phyloP scores from a whole-genome alignment of 2,329 filamentous ascomycete genomes.

The Arachnopeziza araneosa region DNA sequence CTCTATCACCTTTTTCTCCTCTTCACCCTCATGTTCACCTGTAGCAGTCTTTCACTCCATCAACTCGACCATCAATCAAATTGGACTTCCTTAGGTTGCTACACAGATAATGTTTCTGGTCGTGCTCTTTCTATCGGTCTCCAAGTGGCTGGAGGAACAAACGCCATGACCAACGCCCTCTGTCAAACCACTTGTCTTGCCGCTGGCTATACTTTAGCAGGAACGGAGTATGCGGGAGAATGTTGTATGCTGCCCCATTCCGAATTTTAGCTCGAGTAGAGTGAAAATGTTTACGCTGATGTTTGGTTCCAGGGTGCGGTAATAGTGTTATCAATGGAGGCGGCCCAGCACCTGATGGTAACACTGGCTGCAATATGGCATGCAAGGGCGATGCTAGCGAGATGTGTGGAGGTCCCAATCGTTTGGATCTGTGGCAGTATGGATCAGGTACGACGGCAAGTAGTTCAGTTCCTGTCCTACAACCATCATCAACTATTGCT shows the following conservation, averaged over 20 bases:
- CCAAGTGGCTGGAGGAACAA: conserved; percentile 9
- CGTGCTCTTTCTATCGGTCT: conserved; percentile 13
- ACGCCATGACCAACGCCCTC: conserved; percentile 15
- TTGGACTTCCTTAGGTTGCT: not conserved
- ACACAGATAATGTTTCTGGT: conserved; percentile 3
- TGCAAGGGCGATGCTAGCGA: conserved; percentile 29
- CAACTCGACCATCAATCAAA: not conserved
- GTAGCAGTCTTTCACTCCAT: not conserved
- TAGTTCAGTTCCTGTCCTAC: not conserved
- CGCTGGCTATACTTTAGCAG: conserved; percentile 36
- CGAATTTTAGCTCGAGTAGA: conserved; percentile 1
- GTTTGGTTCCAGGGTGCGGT: conserved; percentile 17
- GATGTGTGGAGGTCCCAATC: conserved; percentile 30
- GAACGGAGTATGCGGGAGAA: conserved; percentile 39
- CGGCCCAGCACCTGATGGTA: conserved; percentile 4
- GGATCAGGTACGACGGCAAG: not conserved
- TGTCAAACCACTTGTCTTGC: conserved; percentile 21
- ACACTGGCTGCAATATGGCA: conserved; percentile 22
- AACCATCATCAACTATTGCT: no score
- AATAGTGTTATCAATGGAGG: conserved; percentile 15
- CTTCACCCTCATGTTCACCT: not conserved
- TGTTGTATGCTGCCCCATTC: conserved; percentile 34
- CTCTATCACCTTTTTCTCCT: not conserved
- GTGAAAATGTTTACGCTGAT: not conserved
- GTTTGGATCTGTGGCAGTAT: conserved; percentile 13